phyloP scores from a whole-genome alignment of 129 eudicot species.

The Centrapalus pauciflorus region DNA sequence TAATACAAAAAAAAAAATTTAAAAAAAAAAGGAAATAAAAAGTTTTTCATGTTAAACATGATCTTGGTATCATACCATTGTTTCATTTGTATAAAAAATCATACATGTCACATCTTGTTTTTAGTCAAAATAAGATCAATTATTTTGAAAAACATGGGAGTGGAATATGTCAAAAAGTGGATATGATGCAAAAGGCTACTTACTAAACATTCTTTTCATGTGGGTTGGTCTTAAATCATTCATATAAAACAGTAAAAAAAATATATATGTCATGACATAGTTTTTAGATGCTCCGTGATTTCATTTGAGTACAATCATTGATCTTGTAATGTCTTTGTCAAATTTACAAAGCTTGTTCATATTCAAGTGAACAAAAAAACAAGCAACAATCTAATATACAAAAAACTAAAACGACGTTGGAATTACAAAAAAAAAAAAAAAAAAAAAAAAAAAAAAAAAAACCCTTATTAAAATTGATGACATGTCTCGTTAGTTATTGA shows the following conservation, averaged over 20 bases:
- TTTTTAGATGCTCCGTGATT: not conserved
- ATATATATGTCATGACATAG: not conserved
- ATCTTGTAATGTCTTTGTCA: not conserved
- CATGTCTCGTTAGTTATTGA: no score
- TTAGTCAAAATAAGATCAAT: not conserved
- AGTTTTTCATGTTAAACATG: no score
- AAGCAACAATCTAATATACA: no score
- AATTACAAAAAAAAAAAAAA: no score
- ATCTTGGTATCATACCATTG: no score
- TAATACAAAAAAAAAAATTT: no score
- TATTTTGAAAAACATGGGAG: not conserved
- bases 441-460: no score
- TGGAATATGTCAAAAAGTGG: not conserved
- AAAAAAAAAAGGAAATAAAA: no score
- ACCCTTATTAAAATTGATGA: no score
- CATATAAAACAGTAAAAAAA: not conserved
- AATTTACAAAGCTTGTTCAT: not conserved
- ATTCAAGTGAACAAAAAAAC: no score
- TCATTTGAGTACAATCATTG: not conserved
- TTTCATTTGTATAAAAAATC: not conserved
- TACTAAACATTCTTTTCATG: slow-evolving; percentile 7
- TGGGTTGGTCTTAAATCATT: not conserved
- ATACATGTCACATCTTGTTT: not conserved
- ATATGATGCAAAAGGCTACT: not conserved
- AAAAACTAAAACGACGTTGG: no score